Evolutionary conservation across 805 yeast genomes (phyloP).

Genomic region (Wickerhamomyces hampshirensis): DNA sequence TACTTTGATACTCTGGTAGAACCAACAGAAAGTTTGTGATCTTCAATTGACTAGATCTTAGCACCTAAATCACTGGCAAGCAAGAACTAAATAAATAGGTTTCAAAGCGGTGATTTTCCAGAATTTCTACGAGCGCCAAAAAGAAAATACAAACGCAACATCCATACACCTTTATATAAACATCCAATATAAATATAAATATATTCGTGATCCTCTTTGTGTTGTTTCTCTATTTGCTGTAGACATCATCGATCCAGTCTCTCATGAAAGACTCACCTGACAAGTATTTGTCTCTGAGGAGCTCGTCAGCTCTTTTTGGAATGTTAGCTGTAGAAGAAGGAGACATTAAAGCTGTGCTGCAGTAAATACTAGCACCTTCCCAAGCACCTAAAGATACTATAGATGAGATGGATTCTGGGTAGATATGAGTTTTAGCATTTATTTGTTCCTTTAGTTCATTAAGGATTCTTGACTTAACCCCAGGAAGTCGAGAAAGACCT

Average conservation of each 20-base stretch:
- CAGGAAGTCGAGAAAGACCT: constrained; percentile 20
- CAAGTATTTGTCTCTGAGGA: constrained; percentile 21
- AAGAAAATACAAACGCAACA: no score
- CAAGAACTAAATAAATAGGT: no score
- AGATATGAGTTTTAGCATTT: neutral
- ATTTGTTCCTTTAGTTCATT: constrained; percentile 5
- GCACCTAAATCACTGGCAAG: no score
- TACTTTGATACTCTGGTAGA: no score
- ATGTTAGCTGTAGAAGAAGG: constrained; percentile 5
- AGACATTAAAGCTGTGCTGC: constrained; percentile 20
- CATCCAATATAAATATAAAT: no score
- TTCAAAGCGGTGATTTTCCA: neutral
- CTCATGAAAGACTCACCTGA: constrained; percentile 13
- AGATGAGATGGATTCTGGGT: no score
- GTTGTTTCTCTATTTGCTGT: neutral
- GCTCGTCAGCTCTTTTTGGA: constrained; percentile 10
- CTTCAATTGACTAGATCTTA: no score
- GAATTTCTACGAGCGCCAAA: no score
- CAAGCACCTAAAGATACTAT: constrained; percentile 21
- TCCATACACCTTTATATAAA: no score
- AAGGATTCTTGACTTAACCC: constrained; percentile 17
- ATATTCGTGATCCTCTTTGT: neutral
- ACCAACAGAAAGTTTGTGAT: no score
- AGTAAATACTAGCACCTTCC: constrained; percentile 25
- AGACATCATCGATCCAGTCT: constrained; percentile 22